Conservation (phyloP, 2,329 filamentous ascomycete species). For the Xylaria sp. region DNA sequence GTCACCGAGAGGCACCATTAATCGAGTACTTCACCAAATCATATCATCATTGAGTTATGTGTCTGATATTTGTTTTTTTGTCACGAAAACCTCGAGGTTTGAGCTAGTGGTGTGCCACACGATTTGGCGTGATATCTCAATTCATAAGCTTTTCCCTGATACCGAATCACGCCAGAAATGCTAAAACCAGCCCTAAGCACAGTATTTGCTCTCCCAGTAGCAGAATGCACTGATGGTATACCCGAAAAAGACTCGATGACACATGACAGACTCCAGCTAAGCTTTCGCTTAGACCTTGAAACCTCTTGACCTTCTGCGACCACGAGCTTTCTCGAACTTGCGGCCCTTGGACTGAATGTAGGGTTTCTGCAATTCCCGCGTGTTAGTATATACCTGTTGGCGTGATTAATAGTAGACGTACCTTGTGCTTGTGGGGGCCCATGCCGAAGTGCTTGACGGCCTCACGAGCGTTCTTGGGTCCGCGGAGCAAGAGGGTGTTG, state of each 20-base stretch:
- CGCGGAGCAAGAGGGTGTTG: conserved; percentile 97
- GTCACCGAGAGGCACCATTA: background rate
- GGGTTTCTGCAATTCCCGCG: conserved; percentile 77
- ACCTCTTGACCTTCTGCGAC: conserved; percentile 96
- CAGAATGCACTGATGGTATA: conserved; percentile 45
- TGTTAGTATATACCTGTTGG: conserved; percentile 47
- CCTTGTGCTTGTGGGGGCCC: conserved; percentile 97
- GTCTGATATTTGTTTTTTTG: conserved; percentile 16
- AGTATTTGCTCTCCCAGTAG: conserved; percentile 44
- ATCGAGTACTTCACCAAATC: background rate
- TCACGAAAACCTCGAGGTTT: conserved; percentile 35
- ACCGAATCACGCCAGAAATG: conserved; percentile 61
- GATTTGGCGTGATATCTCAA: conserved; percentile 48
- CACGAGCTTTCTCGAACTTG: conserved; percentile 99
- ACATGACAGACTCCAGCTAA: conserved; percentile 46
- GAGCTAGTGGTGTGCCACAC: conserved; percentile 36
- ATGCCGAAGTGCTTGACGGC: conserved; percentile 99
- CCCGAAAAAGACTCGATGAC: conserved; percentile 47
- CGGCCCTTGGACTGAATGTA: conserved; percentile 98
- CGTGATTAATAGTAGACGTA: conserved; percentile 54
- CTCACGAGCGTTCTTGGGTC: conserved; percentile 98
- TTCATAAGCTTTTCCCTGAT: conserved; percentile 53
- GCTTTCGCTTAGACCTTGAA: conserved; percentile 94
- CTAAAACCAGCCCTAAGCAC: conserved; percentile 50
- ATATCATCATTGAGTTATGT: background rate